phyloP scores from a whole-genome alignment of 2,329 filamentous ascomycete species.

The Beauveria medogensis region DNA sequence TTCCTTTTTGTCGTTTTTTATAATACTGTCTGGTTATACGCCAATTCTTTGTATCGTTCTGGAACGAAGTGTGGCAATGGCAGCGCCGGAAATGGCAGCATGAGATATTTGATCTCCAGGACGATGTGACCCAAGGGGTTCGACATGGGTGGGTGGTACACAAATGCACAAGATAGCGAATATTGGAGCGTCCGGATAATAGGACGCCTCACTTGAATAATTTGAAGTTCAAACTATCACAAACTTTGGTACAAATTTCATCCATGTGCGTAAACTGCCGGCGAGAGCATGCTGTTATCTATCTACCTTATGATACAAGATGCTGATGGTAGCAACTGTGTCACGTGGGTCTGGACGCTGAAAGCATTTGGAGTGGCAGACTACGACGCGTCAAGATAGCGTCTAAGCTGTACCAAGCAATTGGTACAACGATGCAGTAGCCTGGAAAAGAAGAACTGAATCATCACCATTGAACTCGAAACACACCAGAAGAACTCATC shows the following conservation, averaged over 20 bases:
- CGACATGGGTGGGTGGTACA: conserved; percentile 1
- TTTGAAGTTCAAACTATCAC: conserved; percentile 5
- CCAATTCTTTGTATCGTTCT: conserved; percentile 10
- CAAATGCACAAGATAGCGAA: conserved; percentile 6
- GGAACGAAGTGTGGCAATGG: conserved; percentile 3
- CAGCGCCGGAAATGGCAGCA: conserved; percentile 2
- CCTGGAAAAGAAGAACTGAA: too few relatives aligned
- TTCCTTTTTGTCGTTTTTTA: conserved; percentile 19
- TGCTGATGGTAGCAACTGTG: neutral
- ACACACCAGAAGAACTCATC: neutral
- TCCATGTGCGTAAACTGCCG: neutral
- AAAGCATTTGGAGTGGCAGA: too few relatives aligned
- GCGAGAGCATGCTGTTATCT: neutral
- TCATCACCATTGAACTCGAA: too few relatives aligned
- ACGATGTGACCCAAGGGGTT: neutral
- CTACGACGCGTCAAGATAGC: neutral
- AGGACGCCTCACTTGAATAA: conserved; percentile 12
- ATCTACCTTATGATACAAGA: neutral
- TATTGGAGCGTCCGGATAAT: conserved; percentile 8
- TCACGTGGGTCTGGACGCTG: neutral
- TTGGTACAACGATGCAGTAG: neutral
- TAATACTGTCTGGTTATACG: conserved; percentile 12
- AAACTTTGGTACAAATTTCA: neutral
- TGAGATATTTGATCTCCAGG: neutral
- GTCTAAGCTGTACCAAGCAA: neutral